Conservation (phyloP, 345 rosid species). For the Ricinus communis region DNA sequence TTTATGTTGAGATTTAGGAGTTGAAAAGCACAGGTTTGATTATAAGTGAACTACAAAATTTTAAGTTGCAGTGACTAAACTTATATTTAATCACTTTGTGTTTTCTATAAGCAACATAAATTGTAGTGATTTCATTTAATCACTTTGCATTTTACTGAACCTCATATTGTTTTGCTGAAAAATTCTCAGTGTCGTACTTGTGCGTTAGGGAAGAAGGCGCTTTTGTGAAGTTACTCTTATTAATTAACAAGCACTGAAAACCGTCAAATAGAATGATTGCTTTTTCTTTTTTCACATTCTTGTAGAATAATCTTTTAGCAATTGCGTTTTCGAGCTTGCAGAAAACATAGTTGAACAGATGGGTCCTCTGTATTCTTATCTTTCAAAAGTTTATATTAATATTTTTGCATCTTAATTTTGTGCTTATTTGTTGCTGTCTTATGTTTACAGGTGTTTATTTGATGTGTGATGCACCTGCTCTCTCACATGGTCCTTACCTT, state of each 20-base stretch:
- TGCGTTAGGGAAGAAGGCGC: too few relatives aligned
- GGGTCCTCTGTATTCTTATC: neutral
- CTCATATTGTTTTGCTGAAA: neutral
- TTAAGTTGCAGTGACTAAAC: neutral
- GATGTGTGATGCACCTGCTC: conserved; percentile 68
- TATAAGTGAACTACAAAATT: neutral
- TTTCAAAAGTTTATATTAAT: neutral
- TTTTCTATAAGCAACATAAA: neutral
- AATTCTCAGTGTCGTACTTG: too few relatives aligned
- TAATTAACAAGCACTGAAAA: neutral
- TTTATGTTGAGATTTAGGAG: neutral
- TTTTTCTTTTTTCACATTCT: neutral
- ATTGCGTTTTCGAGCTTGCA: neutral
- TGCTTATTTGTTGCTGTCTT: conserved; percentile 2
- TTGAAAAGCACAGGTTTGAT: too few relatives aligned
- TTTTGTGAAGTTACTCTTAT: too few relatives aligned
- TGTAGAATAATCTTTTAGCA: neutral
- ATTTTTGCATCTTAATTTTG: neutral
- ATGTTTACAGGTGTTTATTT: conserved; percentile 71
- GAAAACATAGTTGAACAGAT: neutral
- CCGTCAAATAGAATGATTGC: neutral
- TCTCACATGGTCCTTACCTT: conserved; percentile 85
- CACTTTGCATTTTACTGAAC: neutral
- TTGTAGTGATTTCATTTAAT: neutral
- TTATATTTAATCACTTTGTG: neutral